Percentiles rank a stretch among this genome's conserved stretches.
phyloP scores from a whole-genome alignment of 1,284 basidiomycete genomes.

The Papiliotrema nemorosa region DNA sequence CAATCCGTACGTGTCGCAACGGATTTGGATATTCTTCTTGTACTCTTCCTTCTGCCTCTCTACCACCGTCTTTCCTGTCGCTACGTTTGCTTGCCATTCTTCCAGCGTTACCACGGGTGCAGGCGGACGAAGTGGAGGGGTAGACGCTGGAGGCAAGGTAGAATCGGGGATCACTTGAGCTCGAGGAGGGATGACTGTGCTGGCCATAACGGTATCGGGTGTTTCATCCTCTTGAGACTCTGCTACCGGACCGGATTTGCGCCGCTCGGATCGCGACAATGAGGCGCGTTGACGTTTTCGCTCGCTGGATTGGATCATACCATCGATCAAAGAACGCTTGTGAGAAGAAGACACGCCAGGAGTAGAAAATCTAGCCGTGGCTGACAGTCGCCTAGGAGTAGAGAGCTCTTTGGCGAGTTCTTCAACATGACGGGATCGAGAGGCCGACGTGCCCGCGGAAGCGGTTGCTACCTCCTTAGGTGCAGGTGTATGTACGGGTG shows the following conservation, averaged over 20 bases:
- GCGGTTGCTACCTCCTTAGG: neutral
- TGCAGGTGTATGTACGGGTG: neutral
- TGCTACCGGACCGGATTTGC: too few species aligned
- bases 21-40: constrained; percentile 9
- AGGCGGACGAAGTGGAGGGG: neutral
- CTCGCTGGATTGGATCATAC: constrained; percentile 11
- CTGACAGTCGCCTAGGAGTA: too few species aligned
- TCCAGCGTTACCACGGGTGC: constrained; percentile 1
- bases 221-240: too few species aligned
- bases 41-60: constrained; percentile 12
- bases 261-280: neutral
- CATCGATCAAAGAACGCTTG: constrained; percentile 8
- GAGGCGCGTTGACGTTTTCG: constrained; percentile 10
- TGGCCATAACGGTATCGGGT: constrained; percentile 10
- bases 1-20: constrained; percentile 14
- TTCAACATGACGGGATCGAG: too few species aligned
- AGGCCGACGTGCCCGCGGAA: too few species aligned
- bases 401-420: too few species aligned
- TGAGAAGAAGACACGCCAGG: neutral
- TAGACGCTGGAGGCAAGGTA: neutral
- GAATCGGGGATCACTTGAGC: neutral
- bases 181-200: neutral
- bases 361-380: neutral
- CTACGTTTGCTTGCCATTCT: constrained; percentile 7
- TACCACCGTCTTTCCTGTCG: constrained; percentile 10